A percentile compares a stretch with the other conserved stretches of the same genome.
Evolutionary conservation across 2,329 filamentous ascomycete genomes (phyloP).

Genomic region (Cladosporium colombiae): DNA sequence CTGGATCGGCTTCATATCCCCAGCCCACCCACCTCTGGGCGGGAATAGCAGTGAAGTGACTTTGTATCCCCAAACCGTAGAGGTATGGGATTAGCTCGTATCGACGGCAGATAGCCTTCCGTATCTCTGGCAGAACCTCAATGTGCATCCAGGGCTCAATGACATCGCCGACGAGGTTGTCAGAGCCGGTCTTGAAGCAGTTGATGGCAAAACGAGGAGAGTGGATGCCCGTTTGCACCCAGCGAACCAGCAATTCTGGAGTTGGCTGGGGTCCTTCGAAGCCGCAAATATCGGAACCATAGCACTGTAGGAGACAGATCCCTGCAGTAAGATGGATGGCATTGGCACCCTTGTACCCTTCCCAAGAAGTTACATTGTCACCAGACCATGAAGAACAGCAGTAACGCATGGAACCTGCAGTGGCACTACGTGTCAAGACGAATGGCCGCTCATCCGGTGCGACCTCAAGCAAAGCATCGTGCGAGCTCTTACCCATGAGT

Average conservation of each 20-base stretch:
- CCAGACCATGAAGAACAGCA: slow-evolving; percentile 73
- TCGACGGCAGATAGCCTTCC: slow-evolving; percentile 66
- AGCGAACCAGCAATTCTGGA: slow-evolving; percentile 69
- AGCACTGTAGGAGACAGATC: slow-evolving; percentile 64
- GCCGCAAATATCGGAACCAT: slow-evolving; percentile 72
- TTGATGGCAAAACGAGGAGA: slow-evolving; percentile 74
- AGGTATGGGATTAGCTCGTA: slow-evolving; percentile 73
- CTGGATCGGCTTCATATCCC: slow-evolving; percentile 67
- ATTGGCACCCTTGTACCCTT: slow-evolving; percentile 71
- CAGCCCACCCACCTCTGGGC: slow-evolving; percentile 73
- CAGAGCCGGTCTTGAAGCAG: slow-evolving; percentile 72
- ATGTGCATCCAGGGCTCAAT: slow-evolving; percentile 81
- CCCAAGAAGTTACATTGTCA: slow-evolving; percentile 74
- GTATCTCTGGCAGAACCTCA: slow-evolving; percentile 62
- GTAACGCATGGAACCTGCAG: slow-evolving; percentile 69
- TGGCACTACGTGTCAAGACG: slow-evolving; percentile 69
- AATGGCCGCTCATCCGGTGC: slow-evolving; percentile 64
- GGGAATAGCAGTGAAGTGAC: slow-evolving; percentile 61
- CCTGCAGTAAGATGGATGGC: slow-evolving; percentile 68
- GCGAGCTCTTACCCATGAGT: slow-evolving; percentile 68
- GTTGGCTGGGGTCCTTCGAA: slow-evolving; percentile 73
- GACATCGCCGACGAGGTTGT: slow-evolving; percentile 69
- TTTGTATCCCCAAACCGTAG: slow-evolving; percentile 65
- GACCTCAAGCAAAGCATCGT: slow-evolving; percentile 63
- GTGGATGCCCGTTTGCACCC: slow-evolving; percentile 71